phyloP scores from a whole-genome alignment of 2,329 filamentous ascomycete genomes.

The Botrytis byssoidea region DNA sequence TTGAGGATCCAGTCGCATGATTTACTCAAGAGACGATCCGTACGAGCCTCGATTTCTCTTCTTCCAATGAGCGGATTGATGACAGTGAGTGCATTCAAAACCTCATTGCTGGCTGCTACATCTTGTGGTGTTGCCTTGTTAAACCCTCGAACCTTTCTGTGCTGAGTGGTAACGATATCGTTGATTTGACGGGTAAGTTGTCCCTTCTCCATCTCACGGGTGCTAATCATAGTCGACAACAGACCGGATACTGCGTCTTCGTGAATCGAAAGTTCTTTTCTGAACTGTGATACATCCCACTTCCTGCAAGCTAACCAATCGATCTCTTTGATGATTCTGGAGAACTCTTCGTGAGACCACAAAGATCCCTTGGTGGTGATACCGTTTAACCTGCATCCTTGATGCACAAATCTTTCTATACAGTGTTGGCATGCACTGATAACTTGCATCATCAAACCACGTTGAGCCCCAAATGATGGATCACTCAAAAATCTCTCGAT shows the following conservation, averaged over 20 bases:
- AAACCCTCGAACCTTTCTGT: conserved; percentile 14
- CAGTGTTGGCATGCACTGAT: conserved; percentile 19
- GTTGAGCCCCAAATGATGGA: conserved; percentile 9
- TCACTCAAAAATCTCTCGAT: conserved; percentile 19
- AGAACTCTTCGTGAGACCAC: conserved; percentile 18
- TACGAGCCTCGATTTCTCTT: conserved; percentile 18
- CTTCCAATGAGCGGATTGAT: conserved; percentile 16
- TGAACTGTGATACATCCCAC: conserved; percentile 20
- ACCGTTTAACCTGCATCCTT: conserved; percentile 17
- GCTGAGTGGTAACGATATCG: conserved; percentile 19
- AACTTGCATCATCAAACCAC: conserved; percentile 20
- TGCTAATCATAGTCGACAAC: conserved; percentile 11
- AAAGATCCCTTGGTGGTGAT: conserved; percentile 18
- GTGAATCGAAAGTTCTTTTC: conserved; percentile 17
- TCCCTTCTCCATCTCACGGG: conserved; percentile 12
- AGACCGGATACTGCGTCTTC: conserved; percentile 16
- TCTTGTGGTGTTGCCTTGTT: conserved; percentile 3
- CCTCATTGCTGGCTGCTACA: background rate
- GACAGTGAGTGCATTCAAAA: conserved; percentile 18
- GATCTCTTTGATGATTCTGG: conserved; percentile 10
- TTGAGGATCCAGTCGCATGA: conserved; percentile 20
- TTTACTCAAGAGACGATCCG: conserved; percentile 19
- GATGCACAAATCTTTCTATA: conserved; percentile 21
- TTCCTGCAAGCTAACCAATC: conserved; percentile 20
- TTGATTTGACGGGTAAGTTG: conserved; percentile 20